These are phyloP conservation scores for Lathyrus tuberosus DNA, from an alignment of 306 rosid species.

Conservation along the genomic window DNA sequence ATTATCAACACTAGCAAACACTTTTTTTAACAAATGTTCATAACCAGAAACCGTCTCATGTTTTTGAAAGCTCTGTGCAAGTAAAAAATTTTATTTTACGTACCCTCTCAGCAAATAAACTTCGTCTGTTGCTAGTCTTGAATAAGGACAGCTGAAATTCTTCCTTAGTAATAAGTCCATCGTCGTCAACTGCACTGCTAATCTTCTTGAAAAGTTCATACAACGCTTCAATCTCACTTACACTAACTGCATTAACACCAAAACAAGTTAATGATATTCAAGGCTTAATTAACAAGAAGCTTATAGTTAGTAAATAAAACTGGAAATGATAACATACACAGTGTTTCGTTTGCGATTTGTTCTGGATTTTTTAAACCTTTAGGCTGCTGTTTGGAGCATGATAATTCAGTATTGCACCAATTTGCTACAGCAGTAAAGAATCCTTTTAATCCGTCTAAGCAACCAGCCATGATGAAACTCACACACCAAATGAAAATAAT, in stretches of 20 bases:
- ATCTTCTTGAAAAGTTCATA: conserved; percentile 84
- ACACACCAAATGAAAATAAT: too few relatives aligned
- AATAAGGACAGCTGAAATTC: conserved; percentile 80
- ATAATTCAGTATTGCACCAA: conserved; percentile 51
- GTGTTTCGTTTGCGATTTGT: conserved; percentile 70
- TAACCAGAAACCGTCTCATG: too few relatives aligned
- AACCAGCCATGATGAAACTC: conserved; percentile 49
- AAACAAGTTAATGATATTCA: conserved; percentile 23
- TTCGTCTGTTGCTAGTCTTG: conserved; percentile 75
- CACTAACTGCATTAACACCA: conserved; percentile 64
- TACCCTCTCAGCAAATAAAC: conserved; percentile 91
- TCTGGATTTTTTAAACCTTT: conserved; percentile 64
- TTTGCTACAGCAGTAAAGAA: conserved; percentile 43
- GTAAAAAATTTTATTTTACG: conserved; percentile 25
- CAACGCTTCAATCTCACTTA: conserved; percentile 84
- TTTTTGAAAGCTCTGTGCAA: too few relatives aligned
- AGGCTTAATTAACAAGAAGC: not conserved
- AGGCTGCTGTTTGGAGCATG: conserved; percentile 37
- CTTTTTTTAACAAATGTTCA: not conserved
- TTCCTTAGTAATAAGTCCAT: conserved; percentile 85
- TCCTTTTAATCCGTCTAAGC: conserved; percentile 68
- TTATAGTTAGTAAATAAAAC: not conserved
- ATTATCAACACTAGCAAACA: conserved; percentile 17
- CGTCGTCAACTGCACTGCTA: conserved; percentile 69
- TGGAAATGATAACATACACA: conserved; percentile 52